Evolutionary conservation across 2,329 filamentous ascomycete species (phyloP), one percentile per base, ranked within the genome.

Genomic region (Calonectria pauciramosa): DNA sequence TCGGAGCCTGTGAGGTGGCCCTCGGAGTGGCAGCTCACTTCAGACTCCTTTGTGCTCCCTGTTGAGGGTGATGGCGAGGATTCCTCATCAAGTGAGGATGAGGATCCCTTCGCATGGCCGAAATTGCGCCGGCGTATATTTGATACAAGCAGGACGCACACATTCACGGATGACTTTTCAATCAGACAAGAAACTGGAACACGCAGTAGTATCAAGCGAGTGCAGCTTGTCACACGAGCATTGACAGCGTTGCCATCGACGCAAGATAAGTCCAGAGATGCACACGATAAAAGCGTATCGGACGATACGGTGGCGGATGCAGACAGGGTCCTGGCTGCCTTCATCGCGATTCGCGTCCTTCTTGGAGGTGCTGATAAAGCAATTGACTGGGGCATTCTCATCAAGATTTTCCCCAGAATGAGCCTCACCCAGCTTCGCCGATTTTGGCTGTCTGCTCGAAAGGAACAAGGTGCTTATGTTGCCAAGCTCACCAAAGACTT

Each of bases 301-400:
- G 74, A 80, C 54, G 66, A 75, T 54, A 28, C 71, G 30, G 72
- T 75, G 18, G 76, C 75, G 34, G 77, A 82, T 36, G 71, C 76
- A 16, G 79, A 82, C 32, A 82, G 82, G 28, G 84, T 92, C 34
- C 84, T 93, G 67, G 88, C 90, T 23, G 89, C 91, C 4, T 91
- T 93, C 72, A 85, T 93, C 66, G 88, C 90, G 18, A 86, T 93
- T 47, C 88, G 89, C 23, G 89, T 89, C 10, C 83, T 94, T 11
- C 84, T 92, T 9, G 92, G 92, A 13, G 92, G 92, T 9, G 86
- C 91, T 14, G 90, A 91, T 75, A 88, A 90, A 77, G 85, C 87
- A 2, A 86, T 92, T 28, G 92, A 94, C 78, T 93, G 91, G 89
- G 91, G 91, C 13, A 79, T 93, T 51, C 84, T 93, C 72, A 82